phyloP scores from a whole-genome alignment of 2,329 filamentous ascomycete species.

The Emergomyces africanus region DNA sequence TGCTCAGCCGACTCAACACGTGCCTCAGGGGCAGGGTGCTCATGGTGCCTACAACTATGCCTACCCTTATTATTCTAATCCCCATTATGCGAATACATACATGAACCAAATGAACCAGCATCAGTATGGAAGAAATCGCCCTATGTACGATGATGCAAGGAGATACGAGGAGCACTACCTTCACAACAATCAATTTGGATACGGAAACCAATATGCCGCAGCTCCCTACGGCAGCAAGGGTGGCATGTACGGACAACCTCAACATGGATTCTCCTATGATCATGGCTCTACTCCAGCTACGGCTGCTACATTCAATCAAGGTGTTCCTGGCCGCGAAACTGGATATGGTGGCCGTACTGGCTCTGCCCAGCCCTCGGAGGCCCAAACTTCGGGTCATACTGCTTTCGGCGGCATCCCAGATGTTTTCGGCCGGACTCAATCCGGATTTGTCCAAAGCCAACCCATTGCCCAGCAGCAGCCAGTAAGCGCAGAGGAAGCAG shows the following conservation, averaged over 20 bases:
- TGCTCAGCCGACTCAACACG: conserved; percentile 40
- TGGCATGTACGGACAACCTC: conserved; percentile 51
- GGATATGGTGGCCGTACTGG: conserved; percentile 49
- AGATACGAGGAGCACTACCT: conserved; percentile 35
- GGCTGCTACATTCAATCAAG: conserved; percentile 33
- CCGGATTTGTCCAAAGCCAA: conserved; percentile 44
- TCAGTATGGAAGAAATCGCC: conserved; percentile 36
- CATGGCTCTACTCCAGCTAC: conserved; percentile 53
- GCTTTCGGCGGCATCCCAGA: conserved; percentile 44
- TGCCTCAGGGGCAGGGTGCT: conserved; percentile 38
- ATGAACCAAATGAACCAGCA: conserved; percentile 41
- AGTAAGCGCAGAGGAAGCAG: conserved; percentile 37
- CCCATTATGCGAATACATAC: conserved; percentile 48
- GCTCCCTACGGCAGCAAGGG: conserved; percentile 40
- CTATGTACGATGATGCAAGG: conserved; percentile 38
- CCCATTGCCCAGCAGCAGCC: conserved; percentile 38
- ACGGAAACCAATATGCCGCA: conserved; percentile 38
- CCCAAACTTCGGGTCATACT: conserved; percentile 36
- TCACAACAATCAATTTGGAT: conserved; percentile 41
- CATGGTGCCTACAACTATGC: conserved; percentile 47
- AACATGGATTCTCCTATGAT: conserved; percentile 51
- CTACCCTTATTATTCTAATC: conserved; percentile 47
- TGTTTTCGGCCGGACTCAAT: conserved; percentile 46
- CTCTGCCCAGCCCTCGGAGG: conserved; percentile 44
- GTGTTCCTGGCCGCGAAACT: conserved; percentile 38